Evolutionary conservation across 176 grass and related monocot species (phyloP).

Genomic region (Aechmea fasciata): DNA sequence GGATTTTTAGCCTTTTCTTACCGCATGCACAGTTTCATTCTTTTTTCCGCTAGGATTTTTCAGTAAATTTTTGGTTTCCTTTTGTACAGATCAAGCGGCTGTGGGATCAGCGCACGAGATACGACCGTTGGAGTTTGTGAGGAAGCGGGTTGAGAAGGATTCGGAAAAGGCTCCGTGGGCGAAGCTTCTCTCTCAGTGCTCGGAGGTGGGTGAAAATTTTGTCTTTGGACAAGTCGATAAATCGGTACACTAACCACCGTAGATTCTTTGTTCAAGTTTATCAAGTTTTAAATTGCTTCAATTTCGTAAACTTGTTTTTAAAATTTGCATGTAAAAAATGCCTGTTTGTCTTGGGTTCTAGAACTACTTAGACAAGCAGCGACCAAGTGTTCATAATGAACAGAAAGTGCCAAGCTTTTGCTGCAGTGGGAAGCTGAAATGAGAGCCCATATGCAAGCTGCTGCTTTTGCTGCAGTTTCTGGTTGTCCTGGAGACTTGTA

Average conservation of each 20-base stretch:
- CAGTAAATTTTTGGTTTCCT: background rate
- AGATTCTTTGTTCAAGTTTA: background rate
- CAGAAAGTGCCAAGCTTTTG: no score
- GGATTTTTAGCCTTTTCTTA: constrained; percentile 9
- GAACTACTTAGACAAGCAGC: no score
- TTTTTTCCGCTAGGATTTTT: background rate
- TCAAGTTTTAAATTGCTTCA: background rate
- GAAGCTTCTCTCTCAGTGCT: constrained; percentile 78
- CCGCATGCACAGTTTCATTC: background rate
- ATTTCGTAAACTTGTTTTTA: background rate
- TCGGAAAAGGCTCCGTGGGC: constrained; percentile 56
- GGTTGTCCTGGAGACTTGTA: no score
- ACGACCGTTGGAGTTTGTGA: background rate
- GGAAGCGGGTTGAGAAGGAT: constrained; percentile 21
- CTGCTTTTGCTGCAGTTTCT: background rate
- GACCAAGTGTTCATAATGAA: no score
- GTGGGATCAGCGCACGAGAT: constrained; percentile 23
- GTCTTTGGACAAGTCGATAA: constrained; percentile 8
- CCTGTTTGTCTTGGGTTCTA: no score
- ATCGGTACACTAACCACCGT: background rate
- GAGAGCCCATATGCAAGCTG: background rate
- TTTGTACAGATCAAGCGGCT: constrained; percentile 11
- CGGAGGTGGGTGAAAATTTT: constrained; percentile 37
- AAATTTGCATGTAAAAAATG: no score
- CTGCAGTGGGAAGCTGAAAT: no score